Evolutionary conservation across 192 early-diverging fungal species (phyloP).

Genomic region (Geosiphon pyriformis): DNA sequence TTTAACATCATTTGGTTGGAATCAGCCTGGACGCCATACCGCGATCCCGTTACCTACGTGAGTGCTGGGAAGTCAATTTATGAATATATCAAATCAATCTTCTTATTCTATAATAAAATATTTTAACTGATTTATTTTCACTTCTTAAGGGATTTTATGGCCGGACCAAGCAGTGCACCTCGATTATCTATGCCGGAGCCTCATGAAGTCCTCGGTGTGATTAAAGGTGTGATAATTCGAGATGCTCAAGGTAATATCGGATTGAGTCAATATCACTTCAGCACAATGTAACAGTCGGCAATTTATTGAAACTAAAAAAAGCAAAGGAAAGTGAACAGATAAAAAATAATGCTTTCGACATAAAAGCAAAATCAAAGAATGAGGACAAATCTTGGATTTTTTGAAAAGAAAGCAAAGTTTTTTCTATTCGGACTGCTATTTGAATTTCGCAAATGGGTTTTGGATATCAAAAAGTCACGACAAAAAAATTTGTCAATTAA

Average conservation of each 20-base stretch:
- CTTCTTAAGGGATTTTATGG: slow-evolving; percentile 40
- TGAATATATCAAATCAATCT: neutral
- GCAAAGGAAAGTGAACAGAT: too few relatives aligned
- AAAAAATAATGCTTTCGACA: too few relatives aligned
- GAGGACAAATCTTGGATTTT: too few relatives aligned
- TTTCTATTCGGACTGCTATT: too few relatives aligned
- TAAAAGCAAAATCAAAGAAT: too few relatives aligned
- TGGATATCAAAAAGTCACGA: too few relatives aligned
- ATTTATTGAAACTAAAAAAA: too few relatives aligned
- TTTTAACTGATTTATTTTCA: neutral
- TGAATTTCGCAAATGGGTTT: too few relatives aligned
- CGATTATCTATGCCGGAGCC: slow-evolving; percentile 53
- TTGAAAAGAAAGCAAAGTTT: too few relatives aligned
- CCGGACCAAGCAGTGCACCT: slow-evolving; percentile 45
- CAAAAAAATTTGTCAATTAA: too few relatives aligned
- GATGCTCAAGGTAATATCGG: slow-evolving; percentile 57
- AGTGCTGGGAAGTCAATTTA: neutral
- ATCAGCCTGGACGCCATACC: slow-evolving; percentile 42
- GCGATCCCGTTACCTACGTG: slow-evolving; percentile 49
- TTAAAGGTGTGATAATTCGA: slow-evolving; percentile 48
- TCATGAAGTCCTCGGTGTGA: slow-evolving; percentile 45
- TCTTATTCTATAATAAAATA: neutral
- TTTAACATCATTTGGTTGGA: slow-evolving; percentile 33
- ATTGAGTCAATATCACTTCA: slow-evolving; percentile 46
- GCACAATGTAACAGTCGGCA: slow-evolving; percentile 12